Base-by-base conservation (phyloP, 345 rosid species). In the Stellera chamaejasme region DNA sequence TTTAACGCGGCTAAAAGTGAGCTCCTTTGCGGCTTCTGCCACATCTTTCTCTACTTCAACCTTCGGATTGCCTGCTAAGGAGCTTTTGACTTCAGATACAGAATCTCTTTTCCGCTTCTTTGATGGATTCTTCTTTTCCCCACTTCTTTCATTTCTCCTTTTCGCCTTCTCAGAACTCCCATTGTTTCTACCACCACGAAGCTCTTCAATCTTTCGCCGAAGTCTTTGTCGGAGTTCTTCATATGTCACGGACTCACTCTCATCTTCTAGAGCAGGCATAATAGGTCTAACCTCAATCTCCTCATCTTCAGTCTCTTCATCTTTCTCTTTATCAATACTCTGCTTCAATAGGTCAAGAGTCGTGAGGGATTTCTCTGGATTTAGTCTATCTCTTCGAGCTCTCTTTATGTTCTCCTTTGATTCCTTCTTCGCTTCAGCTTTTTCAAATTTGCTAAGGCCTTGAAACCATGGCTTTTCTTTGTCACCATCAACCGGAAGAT, bases 161-260 rank as follows among this genome's bases (percentile, higher is more conserved):
- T 66, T 62, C 10, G 13, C 47, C 46, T 50, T 62, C 5, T 75
- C 72, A 0, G 70, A 67, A 39, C 62, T 66, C 13, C 70, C 72
- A 52, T 45, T 54, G 28, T 66, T 75, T 57, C 97, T 74, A 44
- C 71, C 78, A 26, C 80, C 84, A 43, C 79, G 80, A 44, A 84
- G 82, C 78, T 79, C 89, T 75, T 82, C 79, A 27, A 89, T 82
- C 63, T 77, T 87, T 52, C 75, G 61, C 45, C 60, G 85, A 48
- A 84, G 89, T 54, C 90, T 75, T 59, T 79, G 77, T 63, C 80
- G 73, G 44, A 93, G 82, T 62, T 93, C 99, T 60, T 93, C 97
- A 51, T 84, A 86, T 0, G 96, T 78, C 10, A 74, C 79, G 0
- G 83, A 77, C 23, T 66, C 55, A 14, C 65, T 79, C 56, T 63